Evolutionary conservation across 768 basidiomycete species (phyloP), one percentile per base, ranked within the genome.

Genomic region (Goffeauzyma gilvescens): DNA sequence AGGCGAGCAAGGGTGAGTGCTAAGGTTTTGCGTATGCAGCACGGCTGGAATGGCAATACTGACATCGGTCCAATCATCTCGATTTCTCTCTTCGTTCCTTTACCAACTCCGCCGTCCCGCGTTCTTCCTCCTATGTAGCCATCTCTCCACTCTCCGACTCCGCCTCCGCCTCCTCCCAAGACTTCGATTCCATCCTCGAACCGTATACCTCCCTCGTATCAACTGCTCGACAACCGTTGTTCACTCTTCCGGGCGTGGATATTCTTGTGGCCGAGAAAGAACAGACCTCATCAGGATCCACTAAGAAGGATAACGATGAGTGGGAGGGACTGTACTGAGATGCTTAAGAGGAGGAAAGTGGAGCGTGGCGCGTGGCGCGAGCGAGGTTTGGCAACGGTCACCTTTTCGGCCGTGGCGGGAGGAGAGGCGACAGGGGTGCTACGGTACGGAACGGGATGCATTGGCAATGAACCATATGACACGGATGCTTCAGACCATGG

Each of bases 301-400:
- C 5, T 12, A 28, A 20, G 9, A 30, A 15, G 1, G 45, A 32
- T 13, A 53, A 55, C 50, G 60, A 62, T 40, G 60, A 62, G 42
- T 60, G 50, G 50, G 58, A 59, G 13, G 58, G 58, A 10, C 44
- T 63, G 39, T 57, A 50, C 37, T 62, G 42, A 36, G n/a, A n/a
- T n/a, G n/a, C n/a, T n/a, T n/a, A n/a, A n/a, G n/a, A n/a, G n/a
- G n/a, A n/a, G n/a, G n/a, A n/a, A n/a, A n/a, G n/a, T n/a, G n/a
- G n/a, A n/a, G n/a, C n/a, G n/a, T n/a, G n/a, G n/a, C n/a, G n/a
- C n/a, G n/a, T n/a, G n/a, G n/a, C n/a, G n/a, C n/a, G n/a, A n/a
- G n/a, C n/a, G n/a, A n/a, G n/a, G n/a, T n/a, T n/a, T n/a, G n/a
- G n/a, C n/a, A n/a, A n/a, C n/a, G n/a, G n/a, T n/a, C n/a, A n/a